Evolutionary conservation across 148 eudicot genomes (phyloP).

Genomic region (Euryodendron excelsum): DNA sequence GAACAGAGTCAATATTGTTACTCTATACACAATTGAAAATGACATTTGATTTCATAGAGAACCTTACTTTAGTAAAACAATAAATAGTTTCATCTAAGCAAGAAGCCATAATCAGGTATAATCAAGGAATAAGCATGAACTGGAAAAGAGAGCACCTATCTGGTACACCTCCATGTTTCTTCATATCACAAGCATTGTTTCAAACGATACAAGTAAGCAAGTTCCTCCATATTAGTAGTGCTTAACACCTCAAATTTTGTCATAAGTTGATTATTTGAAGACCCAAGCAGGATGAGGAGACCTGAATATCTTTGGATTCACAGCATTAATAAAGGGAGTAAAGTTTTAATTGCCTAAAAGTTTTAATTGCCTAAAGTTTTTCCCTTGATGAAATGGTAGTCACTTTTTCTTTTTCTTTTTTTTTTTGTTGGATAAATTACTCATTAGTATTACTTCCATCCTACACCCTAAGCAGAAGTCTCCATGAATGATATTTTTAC

Average conservation of each 20-base stretch:
- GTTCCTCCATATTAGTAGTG: not conserved
- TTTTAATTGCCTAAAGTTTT: too few species aligned
- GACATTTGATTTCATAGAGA: not conserved
- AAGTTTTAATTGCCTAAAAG: too few species aligned
- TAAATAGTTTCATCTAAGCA: not conserved
- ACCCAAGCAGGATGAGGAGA: not conserved
- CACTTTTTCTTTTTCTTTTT: too few species aligned
- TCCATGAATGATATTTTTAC: not conserved
- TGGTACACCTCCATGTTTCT: not conserved
- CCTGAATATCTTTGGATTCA: not conserved
- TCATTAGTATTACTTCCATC: not conserved
- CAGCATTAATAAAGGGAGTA: not conserved
- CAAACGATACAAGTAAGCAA: not conserved
- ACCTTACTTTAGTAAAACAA: not conserved
- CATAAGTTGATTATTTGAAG: not conserved
- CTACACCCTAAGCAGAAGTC: not conserved
- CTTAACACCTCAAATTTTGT: not conserved
- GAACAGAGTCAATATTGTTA: conserved; percentile 26
- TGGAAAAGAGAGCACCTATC: not conserved
- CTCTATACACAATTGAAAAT: not conserved
- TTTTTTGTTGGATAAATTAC: not conserved
- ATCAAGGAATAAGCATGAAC: not conserved
- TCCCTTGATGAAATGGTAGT: not conserved
- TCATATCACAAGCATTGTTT: not conserved
- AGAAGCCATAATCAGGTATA: not conserved